A percentile compares a stretch with the other conserved stretches of the same genome.
These are phyloP conservation scores for Plenodomus biglobosus DNA, from an alignment of 2,329 filamentous ascomycete genomes.

Conservation along the genomic window DNA sequence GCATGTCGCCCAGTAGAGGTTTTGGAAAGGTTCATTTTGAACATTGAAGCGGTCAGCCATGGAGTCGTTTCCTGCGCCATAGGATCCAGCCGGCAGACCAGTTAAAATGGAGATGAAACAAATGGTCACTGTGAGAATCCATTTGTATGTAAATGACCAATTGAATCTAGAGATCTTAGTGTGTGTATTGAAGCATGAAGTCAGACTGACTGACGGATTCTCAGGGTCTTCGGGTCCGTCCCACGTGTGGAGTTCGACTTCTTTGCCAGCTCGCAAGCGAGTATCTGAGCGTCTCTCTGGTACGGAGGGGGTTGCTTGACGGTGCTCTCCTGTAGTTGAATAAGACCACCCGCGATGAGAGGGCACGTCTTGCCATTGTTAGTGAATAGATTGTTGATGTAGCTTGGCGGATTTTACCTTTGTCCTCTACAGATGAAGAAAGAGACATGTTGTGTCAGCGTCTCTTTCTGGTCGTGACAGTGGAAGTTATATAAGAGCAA, in stretches of 20 bases:
- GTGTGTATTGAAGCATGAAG: no score
- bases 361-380: no score
- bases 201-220: conserved; percentile 19
- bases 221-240: conserved; percentile 25
- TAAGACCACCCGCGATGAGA: no score
- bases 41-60: conserved; percentile 43
- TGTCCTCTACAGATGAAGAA: conserved; percentile 9
- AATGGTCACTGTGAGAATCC: conserved; percentile 45
- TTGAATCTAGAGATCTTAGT: conserved; percentile 38
- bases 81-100: conserved; percentile 47
- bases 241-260: conserved; percentile 30
- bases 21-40: conserved; percentile 41
- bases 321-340: no score
- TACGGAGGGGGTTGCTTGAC: conserved; percentile 2
- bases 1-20: conserved; percentile 44
- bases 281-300: conserved; percentile 4
- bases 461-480: no score
- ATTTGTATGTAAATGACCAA: conserved; percentile 46
- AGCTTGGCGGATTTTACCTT: conserved; percentile 4
- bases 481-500: no score
- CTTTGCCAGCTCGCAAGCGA: conserved; percentile 20
- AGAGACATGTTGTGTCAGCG: conserved; percentile 9
- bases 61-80: conserved; percentile 40
- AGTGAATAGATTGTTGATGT: background rate
- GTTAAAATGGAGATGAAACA: conserved; percentile 50